These are phyloP conservation scores for Pigoraptor vietnamica DNA, from an alignment of 78 protist genomes.

Conservation along the genomic window DNA sequence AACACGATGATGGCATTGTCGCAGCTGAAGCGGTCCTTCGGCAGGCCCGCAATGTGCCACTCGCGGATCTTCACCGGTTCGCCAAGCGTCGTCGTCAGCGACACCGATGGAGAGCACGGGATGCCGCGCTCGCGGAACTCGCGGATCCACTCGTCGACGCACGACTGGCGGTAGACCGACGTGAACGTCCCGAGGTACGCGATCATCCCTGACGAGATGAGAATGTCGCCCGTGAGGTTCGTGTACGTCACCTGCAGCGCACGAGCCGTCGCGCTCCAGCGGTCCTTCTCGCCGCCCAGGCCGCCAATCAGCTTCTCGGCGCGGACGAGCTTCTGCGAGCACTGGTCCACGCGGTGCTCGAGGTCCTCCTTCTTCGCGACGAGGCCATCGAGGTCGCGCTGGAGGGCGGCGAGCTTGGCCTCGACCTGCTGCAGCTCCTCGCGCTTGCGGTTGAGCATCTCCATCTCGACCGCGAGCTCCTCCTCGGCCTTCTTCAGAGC, in stretches of 20 bases:
- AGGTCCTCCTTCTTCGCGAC: slow-evolving; percentile 25
- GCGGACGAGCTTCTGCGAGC: slow-evolving; percentile 45
- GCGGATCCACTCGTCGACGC: slow-evolving; percentile 6
- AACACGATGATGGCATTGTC: slow-evolving; percentile 78
- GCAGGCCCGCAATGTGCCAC: slow-evolving; percentile 72
- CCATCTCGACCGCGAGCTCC: slow-evolving; percentile 18
- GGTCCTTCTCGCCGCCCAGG: slow-evolving; percentile 43
- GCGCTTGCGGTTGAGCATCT: slow-evolving; percentile 10
- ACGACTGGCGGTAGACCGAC: neutral
- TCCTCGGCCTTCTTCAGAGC: slow-evolving; percentile 38
- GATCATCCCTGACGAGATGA: slow-evolving; percentile 62
- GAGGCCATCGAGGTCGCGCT: neutral
- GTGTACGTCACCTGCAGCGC: neutral
- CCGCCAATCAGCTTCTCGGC: slow-evolving; percentile 64
- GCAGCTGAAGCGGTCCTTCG: slow-evolving; percentile 62
- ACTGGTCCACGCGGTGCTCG: slow-evolving; percentile 35
- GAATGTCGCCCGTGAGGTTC: slow-evolving; percentile 62
- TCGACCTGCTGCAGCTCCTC: slow-evolving; percentile 15
- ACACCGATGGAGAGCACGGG: neutral
- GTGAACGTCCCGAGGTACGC: slow-evolving; percentile 86
- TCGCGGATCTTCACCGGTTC: slow-evolving; percentile 56
- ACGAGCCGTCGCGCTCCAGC: slow-evolving; percentile 44
- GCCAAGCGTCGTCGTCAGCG: slow-evolving; percentile 15
- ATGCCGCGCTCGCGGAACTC: neutral
- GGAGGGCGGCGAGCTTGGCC: slow-evolving; percentile 12